Conservation (phyloP, 2,329 filamentous ascomycete species). For the Macroventuria anomochaeta region DNA sequence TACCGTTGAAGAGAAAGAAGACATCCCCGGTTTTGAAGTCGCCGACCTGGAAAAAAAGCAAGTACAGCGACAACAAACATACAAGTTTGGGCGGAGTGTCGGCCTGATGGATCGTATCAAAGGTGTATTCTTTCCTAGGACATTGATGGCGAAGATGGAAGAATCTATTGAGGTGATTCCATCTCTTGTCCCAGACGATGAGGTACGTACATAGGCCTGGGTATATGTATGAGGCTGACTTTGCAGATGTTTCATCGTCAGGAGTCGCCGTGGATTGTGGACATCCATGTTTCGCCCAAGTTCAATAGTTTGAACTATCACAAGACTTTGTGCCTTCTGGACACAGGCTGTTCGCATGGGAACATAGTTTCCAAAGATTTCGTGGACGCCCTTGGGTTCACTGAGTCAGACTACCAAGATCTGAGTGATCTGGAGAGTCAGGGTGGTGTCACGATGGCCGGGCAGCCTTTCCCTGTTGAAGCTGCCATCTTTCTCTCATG, state of each 20-base stretch:
- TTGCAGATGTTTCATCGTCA: not conserved
- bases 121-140: not conserved
- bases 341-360: not conserved
- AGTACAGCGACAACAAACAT: not conserved
- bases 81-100: not conserved
- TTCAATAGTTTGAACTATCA: not conserved
- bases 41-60: not conserved
- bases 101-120: not conserved
- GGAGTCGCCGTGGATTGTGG: not conserved
- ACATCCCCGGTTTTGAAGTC: not conserved
- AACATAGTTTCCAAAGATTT: not conserved
- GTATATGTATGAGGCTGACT: not conserved
- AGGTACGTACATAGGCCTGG: not conserved
- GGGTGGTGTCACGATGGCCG: not conserved
- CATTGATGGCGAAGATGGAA: not conserved
- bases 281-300: not conserved
- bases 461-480: not conserved
- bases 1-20: not conserved
- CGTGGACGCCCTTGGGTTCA: not conserved
- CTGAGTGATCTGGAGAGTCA: not conserved
- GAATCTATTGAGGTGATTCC: not conserved
- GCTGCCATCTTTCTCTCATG: not conserved
- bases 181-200: not conserved
- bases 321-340: not conserved
- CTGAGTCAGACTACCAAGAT: not conserved